Evolutionary conservation across 2,329 filamentous ascomycete genomes (phyloP).

Genomic region (Talaromyces sp.): DNA sequence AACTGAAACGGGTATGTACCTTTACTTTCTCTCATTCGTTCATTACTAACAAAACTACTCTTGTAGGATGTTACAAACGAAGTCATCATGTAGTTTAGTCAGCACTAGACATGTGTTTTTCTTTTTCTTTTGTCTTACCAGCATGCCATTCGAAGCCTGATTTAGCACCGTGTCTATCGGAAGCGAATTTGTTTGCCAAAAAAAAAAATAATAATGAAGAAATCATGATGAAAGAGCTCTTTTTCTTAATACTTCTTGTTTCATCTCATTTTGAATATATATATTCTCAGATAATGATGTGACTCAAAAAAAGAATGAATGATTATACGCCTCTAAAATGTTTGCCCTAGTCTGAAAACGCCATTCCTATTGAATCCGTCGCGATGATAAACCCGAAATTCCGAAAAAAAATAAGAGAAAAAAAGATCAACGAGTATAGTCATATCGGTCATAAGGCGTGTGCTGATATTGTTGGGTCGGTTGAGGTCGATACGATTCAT

Average conservation of each 20-base stretch:
- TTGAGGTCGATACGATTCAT: conserved; percentile 8
- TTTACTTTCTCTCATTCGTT: not conserved
- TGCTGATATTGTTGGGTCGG: not conserved
- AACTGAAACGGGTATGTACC: conserved; percentile 80
- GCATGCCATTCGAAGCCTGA: not conserved
- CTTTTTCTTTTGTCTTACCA: not conserved
- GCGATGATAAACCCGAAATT: not conserved
- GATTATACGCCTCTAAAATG: not conserved
- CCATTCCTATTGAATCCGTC: not conserved
- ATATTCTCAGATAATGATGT: not conserved
- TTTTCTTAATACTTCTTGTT: not conserved
- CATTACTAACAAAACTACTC: conserved; percentile 24
- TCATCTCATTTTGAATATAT: not conserved
- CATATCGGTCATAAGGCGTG: conserved; percentile 12
- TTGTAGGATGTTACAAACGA: conserved; percentile 44
- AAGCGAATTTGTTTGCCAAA: not conserved
- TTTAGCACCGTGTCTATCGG: not conserved
- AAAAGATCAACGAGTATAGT: not conserved
- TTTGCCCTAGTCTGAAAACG: not conserved
- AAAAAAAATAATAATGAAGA: not conserved
- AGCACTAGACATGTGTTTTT: not conserved
- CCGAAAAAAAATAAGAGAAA: not conserved
- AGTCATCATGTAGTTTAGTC: conserved; percentile 78
- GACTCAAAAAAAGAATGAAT: not conserved
- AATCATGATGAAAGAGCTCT: not conserved